A percentile compares a stretch with the other conserved stretches of the same genome.
These are phyloP conservation scores for Ilyonectria destructans DNA, from an alignment of 2,329 filamentous ascomycete genomes.

Conservation along the genomic window DNA sequence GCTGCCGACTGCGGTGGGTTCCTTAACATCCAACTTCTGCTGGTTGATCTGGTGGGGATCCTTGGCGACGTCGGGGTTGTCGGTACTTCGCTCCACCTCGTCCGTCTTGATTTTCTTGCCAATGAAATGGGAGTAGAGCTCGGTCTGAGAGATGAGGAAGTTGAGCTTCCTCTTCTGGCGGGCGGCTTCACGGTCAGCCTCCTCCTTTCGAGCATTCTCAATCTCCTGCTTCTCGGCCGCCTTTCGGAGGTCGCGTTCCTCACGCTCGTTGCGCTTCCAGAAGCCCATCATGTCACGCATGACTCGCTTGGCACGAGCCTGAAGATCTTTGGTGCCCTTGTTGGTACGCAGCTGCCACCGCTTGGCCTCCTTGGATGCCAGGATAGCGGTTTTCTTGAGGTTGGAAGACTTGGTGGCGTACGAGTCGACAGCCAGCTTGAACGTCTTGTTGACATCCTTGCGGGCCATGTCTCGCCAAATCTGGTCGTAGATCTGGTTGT, in stretches of 20 bases:
- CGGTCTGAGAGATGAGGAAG: conserved; percentile 98
- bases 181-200: conserved; percentile 97
- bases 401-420: conserved; percentile 93
- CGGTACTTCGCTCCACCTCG: conserved; percentile 91
- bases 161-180: conserved; percentile 99
- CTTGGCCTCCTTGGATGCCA: conserved; percentile 97
- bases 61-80: conserved; percentile 80
- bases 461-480: conserved; percentile 96
- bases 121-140: conserved; percentile 99
- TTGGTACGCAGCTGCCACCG: conserved; percentile 98
- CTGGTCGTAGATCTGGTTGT: conserved; percentile 97
- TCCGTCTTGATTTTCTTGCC: conserved; percentile 99
- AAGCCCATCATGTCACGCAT: conserved; percentile 99
- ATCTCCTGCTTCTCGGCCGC: conserved; percentile 96
- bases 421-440: conserved; percentile 88
- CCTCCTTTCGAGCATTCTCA: conserved; percentile 95
- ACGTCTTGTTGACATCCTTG: conserved; percentile 94
- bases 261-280: conserved; percentile 99
- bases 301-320: conserved; percentile 95
- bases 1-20: conserved; percentile 68
- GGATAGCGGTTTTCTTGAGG: conserved; percentile 95
- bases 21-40: conserved; percentile 66
- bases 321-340: conserved; percentile 98
- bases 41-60: conserved; percentile 61
- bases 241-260: conserved; percentile 95